Conservation (phyloP, 2,329 filamentous ascomycete species). For the Aspergillus sp. region DNA sequence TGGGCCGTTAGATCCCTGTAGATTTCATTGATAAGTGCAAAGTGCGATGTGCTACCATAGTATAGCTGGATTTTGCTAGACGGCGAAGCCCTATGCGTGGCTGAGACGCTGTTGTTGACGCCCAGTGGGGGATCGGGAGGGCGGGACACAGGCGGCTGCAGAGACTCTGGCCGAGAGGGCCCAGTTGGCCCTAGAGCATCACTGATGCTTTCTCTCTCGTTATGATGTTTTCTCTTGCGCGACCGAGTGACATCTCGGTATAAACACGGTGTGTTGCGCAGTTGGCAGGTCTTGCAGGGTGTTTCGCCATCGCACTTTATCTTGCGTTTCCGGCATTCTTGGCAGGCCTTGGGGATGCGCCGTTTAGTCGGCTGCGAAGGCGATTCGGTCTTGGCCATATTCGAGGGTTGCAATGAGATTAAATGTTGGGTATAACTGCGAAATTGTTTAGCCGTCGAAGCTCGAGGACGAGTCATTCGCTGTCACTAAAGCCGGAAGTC, state of each 20-base stretch:
- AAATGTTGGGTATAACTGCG: background rate
- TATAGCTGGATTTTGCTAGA: conserved; percentile 52
- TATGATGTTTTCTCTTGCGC: conserved; percentile 39
- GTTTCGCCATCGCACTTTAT: conserved; percentile 46
- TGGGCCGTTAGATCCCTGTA: conserved; percentile 39
- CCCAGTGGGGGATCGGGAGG: conserved; percentile 26
- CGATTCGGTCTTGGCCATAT: conserved; percentile 32
- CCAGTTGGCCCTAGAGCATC: conserved; percentile 3
- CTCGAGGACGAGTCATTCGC: background rate
- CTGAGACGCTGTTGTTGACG: conserved; percentile 52
- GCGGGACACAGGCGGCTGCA: conserved; percentile 20
- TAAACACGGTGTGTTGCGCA: conserved; percentile 37
- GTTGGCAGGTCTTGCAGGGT: conserved; percentile 46
- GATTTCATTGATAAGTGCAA: conserved; percentile 48
- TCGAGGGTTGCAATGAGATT: background rate
- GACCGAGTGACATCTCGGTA: conserved; percentile 44
- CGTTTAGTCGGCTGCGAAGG: conserved; percentile 29
- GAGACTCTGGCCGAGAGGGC: conserved; percentile 20
- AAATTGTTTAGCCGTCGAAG: background rate
- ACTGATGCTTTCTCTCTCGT: background rate
- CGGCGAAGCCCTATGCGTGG: conserved; percentile 51
- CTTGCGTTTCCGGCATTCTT: conserved; percentile 48
- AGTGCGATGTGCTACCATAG: conserved; percentile 54
- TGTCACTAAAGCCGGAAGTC: conserved; percentile 2
- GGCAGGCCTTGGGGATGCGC: conserved; percentile 46